phyloP scores from a whole-genome alignment of 371 early-diverging fungal genomes.

The Amoeboaphelidium occidentale region DNA sequence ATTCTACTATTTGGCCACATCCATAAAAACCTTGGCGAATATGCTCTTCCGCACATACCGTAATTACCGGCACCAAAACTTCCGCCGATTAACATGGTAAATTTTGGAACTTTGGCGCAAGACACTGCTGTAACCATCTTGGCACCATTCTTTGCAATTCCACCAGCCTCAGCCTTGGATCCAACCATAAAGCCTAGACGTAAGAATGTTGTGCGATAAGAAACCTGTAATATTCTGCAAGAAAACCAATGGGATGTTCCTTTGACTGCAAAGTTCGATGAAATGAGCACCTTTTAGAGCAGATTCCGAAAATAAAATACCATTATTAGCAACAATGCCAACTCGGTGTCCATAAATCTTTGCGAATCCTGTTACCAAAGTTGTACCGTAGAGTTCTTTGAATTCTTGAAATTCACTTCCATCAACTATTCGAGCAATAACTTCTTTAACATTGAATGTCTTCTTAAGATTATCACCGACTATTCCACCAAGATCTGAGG shows the following conservation, averaged over 20 bases:
- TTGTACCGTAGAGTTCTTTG: constrained; percentile 77
- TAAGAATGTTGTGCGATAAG: neutral
- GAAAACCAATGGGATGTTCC: constrained; percentile 79
- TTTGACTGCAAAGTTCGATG: constrained; percentile 78
- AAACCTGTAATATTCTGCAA: constrained; percentile 89
- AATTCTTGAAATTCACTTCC: constrained; percentile 82
- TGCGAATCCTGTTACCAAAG: constrained; percentile 82
- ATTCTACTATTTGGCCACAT: constrained; percentile 87
- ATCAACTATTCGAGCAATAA: constrained; percentile 89
- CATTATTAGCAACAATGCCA: constrained; percentile 94
- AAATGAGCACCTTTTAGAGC: constrained; percentile 94
- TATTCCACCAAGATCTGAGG: constrained; percentile 74
- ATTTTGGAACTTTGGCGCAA: constrained; percentile 82
- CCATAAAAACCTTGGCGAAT: constrained; percentile 82
- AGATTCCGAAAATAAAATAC: constrained; percentile 83
- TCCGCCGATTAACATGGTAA: constrained; percentile 77
- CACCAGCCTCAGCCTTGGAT: constrained; percentile 78
- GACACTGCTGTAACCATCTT: constrained; percentile 92
- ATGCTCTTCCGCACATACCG: constrained; percentile 95
- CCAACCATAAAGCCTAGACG: constrained; percentile 90
- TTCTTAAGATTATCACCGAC: constrained; percentile 77
- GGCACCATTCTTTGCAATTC: constrained; percentile 94
- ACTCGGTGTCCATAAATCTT: constrained; percentile 77
- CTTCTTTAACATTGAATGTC: constrained; percentile 73
- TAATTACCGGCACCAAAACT: constrained; percentile 63